Base-by-base conservation (phyloP, 2,329 filamentous ascomycete species). In the Nigrograna mackinnonii region DNA sequence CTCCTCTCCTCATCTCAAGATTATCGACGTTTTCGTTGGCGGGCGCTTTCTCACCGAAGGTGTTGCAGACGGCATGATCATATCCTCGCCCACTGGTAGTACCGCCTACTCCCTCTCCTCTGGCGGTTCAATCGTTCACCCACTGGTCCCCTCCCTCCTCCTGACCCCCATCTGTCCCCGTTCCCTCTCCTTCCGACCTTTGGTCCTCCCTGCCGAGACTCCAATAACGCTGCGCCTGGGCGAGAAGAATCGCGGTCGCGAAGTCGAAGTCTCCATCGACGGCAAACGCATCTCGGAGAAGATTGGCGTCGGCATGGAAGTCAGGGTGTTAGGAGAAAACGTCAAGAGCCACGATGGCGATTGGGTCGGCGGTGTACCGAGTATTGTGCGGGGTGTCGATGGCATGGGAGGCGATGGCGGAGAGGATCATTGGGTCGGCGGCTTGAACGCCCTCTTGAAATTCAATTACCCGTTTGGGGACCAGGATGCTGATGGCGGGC, bases 401-500 rank as follows among this genome's bases (percentile, higher is more conserved):
- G 61, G 67, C 17, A 18, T 41, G 35, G 66, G 64, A 14, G n/a
- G n/a, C n/a, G 60, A 60, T 55, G 74, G 79, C 55, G 75, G 77
- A 18, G 90, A 96, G 58, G 92, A 97, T 67, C 90, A 92, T 14
- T 99, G 94, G 94, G 92, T 99, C 2, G 92, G 92, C 1, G 92
- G 94, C 0, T 70, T 99, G 62, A 99, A 96, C 63, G 89, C 90
- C 7, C 66, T 97, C 60, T 72, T 99, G 55, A 99, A 99, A 73
- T 99, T 97, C 67, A 99, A 99, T 67, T 89, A 96, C 71, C 91
- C 92, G 0, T 97, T 97, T 76, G 94, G 94, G 1, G 86, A 68
- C 35, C 64, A 68, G 43, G 63, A 66, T 37, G 14, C 21, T 13
- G 35, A 43, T 20, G 18, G 35, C 18, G 22, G 22, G 24, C 6